A percentile compares a stretch with the other conserved stretches of the same genome.
These are phyloP conservation scores for Stylosanthes scabra DNA, from an alignment of 331 rosid species.

Conservation along the genomic window DNA sequence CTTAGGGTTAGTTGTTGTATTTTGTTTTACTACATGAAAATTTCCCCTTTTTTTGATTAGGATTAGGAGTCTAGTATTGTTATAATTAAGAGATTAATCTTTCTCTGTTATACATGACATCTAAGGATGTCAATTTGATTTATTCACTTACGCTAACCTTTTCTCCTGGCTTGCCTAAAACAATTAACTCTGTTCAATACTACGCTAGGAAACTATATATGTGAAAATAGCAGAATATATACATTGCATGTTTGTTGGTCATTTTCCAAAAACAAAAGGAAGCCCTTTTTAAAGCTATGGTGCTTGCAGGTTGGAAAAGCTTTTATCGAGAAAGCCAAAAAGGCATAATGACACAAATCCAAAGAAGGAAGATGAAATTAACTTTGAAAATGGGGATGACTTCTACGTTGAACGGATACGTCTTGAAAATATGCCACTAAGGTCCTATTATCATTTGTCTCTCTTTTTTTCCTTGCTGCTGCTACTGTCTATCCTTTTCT, in stretches of 20 bases:
- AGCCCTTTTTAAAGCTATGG: slow-evolving; percentile 26
- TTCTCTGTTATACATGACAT: background rate
- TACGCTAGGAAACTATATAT: slow-evolving; percentile 1
- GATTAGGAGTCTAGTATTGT: background rate
- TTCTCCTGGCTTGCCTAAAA: background rate
- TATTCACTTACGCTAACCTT: background rate
- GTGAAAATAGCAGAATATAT: slow-evolving; percentile 15
- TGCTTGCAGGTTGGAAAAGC: slow-evolving; percentile 69
- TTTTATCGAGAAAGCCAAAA: slow-evolving; percentile 57
- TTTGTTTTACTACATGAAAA: background rate
- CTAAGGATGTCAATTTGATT: too few species aligned
- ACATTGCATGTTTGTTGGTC: slow-evolving; percentile 24
- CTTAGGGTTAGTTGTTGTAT: background rate
- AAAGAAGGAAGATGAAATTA: slow-evolving; percentile 51
- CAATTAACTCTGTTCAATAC: too few species aligned
- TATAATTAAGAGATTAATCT: too few species aligned
- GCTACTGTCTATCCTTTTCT: background rate
- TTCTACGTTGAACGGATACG: slow-evolving; percentile 80
- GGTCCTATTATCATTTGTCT: slow-evolving; percentile 47
- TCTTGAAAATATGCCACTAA: slow-evolving; percentile 82
- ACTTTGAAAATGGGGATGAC: slow-evolving; percentile 52
- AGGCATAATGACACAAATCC: slow-evolving; percentile 48
- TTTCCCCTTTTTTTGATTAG: background rate
- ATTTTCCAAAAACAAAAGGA: background rate
- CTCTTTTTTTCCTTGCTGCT: slow-evolving; percentile 17